Percentiles rank a stretch among this genome's conserved stretches.
Conservation (phyloP, 2,329 filamentous ascomycete species). For the Botrytis paeoniae region DNA sequence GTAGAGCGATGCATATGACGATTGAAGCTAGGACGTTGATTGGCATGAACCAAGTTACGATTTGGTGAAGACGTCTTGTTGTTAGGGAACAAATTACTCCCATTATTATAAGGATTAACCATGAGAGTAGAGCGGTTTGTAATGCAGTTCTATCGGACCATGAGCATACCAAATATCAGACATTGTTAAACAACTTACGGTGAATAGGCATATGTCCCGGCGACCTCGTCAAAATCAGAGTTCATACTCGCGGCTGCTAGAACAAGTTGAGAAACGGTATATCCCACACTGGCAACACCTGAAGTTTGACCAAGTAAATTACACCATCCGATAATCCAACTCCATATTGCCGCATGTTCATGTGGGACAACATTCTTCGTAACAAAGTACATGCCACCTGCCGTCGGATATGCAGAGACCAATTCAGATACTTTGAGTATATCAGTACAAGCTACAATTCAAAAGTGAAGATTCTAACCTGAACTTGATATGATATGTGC, state of each 20-base stretch:
- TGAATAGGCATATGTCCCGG: constrained; percentile 47
- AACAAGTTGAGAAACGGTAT: constrained; percentile 63
- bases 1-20: constrained; percentile 55
- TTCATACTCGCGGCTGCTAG: constrained; percentile 61
- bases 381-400: constrained; percentile 67
- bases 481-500: constrained; percentile 62
- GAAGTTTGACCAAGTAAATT: constrained; percentile 64
- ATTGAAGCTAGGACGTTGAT: constrained; percentile 61
- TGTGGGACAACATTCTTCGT: constrained; percentile 62
- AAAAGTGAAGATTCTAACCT: constrained; percentile 38
- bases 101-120: constrained; percentile 52
- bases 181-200: constrained; percentile 46
- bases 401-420: constrained; percentile 64
- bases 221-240: constrained; percentile 47
- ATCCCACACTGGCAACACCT: constrained; percentile 60
- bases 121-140: constrained; percentile 57
- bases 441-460: neutral
- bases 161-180: neutral
- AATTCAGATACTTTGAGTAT: constrained; percentile 54
- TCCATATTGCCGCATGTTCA: constrained; percentile 59
- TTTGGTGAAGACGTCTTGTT: constrained; percentile 56
- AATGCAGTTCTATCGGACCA: constrained; percentile 47
- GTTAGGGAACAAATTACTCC: constrained; percentile 60
- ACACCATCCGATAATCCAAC: constrained; percentile 66
- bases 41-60: constrained; percentile 63